A percentile compares a stretch with the other conserved stretches of the same genome.
phyloP scores from a whole-genome alignment of 1,139 yeast species.

The Schizosaccharomyces versatilis region DNA sequence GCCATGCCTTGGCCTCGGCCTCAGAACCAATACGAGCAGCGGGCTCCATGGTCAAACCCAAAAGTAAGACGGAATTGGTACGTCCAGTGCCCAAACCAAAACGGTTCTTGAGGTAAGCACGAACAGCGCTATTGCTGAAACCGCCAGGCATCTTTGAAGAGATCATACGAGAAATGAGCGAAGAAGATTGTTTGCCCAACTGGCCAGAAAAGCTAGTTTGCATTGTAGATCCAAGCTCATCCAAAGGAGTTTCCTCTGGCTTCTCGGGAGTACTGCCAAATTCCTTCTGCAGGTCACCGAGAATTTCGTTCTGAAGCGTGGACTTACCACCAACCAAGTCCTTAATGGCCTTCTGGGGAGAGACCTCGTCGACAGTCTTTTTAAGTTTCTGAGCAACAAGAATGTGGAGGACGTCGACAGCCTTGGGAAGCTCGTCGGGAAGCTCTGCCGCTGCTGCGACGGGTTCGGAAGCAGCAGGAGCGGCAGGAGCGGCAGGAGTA shows the following conservation, averaged over 20 bases:
- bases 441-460: slow-evolving; percentile 62
- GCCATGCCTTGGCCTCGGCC: slow-evolving; percentile 69
- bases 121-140: slow-evolving; percentile 70
- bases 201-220: slow-evolving; percentile 75
- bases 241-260: slow-evolving; percentile 93
- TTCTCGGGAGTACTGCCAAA: slow-evolving; percentile 95
- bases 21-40: slow-evolving; percentile 69
- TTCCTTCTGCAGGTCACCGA: slow-evolving; percentile 95
- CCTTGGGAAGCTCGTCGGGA: slow-evolving; percentile 77
- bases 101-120: slow-evolving; percentile 72
- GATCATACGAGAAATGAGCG: slow-evolving; percentile 72
- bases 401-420: slow-evolving; percentile 60
- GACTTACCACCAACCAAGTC: slow-evolving; percentile 96
- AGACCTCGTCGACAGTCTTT: slow-evolving; percentile 66
- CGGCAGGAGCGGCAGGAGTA: slow-evolving; percentile 28
- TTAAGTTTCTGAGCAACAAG: slow-evolving; percentile 88
- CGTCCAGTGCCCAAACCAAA: slow-evolving; percentile 87
- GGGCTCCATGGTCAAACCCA: slow-evolving; percentile 78
- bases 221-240: slow-evolving; percentile 83
- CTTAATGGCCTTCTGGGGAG: slow-evolving; percentile 80
- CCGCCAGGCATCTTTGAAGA: slow-evolving; percentile 99
- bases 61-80: slow-evolving; percentile 69
- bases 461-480: slow-evolving; percentile 37
- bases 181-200: slow-evolving; percentile 79
- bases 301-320: slow-evolving; percentile 89